Base-by-base conservation (phyloP, 768 basidiomycete species). In the Pleurotus pulmonarius region DNA sequence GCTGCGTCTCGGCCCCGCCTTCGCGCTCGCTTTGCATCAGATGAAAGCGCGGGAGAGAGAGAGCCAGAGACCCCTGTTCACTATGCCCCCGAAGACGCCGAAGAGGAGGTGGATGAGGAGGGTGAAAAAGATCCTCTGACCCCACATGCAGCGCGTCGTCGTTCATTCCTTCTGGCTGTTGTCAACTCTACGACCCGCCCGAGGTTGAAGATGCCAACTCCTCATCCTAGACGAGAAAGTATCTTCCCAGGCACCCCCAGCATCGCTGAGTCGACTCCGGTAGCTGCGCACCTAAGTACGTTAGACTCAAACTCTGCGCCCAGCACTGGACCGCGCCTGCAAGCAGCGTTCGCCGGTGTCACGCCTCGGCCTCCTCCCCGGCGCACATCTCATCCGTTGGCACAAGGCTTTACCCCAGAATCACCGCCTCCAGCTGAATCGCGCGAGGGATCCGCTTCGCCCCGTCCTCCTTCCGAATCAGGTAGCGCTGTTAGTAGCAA, bases 141-240 rank as follows among this genome's bases (percentile, higher is more conserved):
- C 1, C 91, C 90, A 2, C 76, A 81, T 60, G 82, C 85, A 11
- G 29, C 29, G 29, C 85, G 88, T 58, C 84, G 89, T 40, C 83
- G 85, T 13, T 92, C 89, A 1, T 93, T 94, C 73, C 80, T 94
- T 11, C 80, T 94, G 39, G 85, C 85, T 7, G 87, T 94, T 6
- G 88, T 94, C 65, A 88, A 92, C 64, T 91, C 91, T 4, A 90
- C 87, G 1, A 75, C 88, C 3, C 85, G 90, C 29, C 90, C 91
- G 0, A 81, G 87, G 7, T 75, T 92, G 65, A 78, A 81, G 64
- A 69, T 81, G 62, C 77, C 83, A 18, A 84, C 90, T 12, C 83
- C 89, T 39, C 80, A 86, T 70, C 82, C 84, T 0, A 74, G 75
- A n/a, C 25, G 53, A 40, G 43, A 57, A 41, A 63, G 53, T 61